These are phyloP conservation scores for Zygoascus hellenicus DNA, from an alignment of 1,139 yeast genomes.

Conservation along the genomic window DNA sequence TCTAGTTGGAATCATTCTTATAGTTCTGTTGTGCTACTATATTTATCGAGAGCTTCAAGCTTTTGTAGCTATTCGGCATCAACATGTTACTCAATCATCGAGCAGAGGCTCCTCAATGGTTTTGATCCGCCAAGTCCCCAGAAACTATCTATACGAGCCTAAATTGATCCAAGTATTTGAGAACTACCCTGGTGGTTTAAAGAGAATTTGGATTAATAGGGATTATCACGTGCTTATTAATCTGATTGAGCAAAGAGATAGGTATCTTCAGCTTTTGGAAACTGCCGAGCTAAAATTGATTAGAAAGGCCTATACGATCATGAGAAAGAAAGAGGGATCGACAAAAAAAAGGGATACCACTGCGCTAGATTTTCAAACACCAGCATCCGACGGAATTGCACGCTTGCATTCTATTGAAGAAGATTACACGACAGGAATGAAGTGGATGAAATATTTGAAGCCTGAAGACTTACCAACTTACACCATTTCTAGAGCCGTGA, in stretches of 20 bases:
- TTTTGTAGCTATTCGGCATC: constrained; percentile 25
- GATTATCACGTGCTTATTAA: constrained; percentile 22
- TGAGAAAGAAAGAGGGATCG: not conserved
- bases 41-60: constrained; percentile 24
- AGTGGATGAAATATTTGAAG: constrained; percentile 22
- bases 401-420: not conserved
- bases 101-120: constrained; percentile 27
- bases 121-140: constrained; percentile 25
- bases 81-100: constrained; percentile 16
- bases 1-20: constrained; percentile 19
- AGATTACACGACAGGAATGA: constrained; percentile 21
- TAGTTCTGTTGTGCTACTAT: constrained; percentile 16
- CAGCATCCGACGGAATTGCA: not conserved
- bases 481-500: constrained; percentile 6
- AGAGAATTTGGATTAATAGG: constrained; percentile 29
- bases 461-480: constrained; percentile 16
- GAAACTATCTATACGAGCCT: constrained; percentile 15
- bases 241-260: constrained; percentile 19
- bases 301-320: not conserved
- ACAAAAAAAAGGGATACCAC: not conserved
- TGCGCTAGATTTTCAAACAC: not conserved
- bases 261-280: constrained; percentile 22
- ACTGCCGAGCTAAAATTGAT: constrained; percentile 14
- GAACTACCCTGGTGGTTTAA: constrained; percentile 24
- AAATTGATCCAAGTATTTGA: constrained; percentile 19